Evolutionary conservation across 768 basidiomycete species (phyloP).

Genomic region (Hygrocybe punicea): DNA sequence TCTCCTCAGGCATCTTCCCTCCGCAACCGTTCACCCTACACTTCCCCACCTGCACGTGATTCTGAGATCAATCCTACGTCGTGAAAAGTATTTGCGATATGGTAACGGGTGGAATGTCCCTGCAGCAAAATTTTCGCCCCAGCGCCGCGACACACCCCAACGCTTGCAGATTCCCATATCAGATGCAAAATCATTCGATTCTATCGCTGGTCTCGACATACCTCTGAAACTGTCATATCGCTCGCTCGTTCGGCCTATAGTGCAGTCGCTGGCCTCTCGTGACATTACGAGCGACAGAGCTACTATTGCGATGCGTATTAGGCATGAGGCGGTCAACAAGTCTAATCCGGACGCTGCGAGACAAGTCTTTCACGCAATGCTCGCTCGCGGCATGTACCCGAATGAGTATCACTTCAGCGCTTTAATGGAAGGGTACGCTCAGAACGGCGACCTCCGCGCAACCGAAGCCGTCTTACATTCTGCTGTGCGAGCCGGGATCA

Average conservation of each 20-base stretch:
- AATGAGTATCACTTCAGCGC: conserved; percentile 70
- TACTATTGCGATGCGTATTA: conserved; percentile 60
- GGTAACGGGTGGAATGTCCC: conserved; percentile 47
- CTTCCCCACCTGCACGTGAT: conserved; percentile 56
- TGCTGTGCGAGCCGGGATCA: conserved; percentile 47
- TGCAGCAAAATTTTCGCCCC: conserved; percentile 40
- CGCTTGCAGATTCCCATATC: conserved; percentile 21
- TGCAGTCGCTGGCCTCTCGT: conserved; percentile 46
- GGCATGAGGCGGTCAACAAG: conserved; percentile 54
- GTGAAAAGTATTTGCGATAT: conserved; percentile 45
- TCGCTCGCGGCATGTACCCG: conserved; percentile 66
- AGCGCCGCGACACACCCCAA: conserved; percentile 16
- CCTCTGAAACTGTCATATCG: conserved; percentile 30
- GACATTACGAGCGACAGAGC: conserved; percentile 53
- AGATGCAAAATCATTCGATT: conserved; percentile 41
- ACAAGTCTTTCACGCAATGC: conserved; percentile 54
- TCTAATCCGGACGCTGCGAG: conserved; percentile 51
- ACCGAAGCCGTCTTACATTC: conserved; percentile 57
- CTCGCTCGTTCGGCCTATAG: conserved; percentile 38
- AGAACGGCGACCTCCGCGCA: conserved; percentile 53
- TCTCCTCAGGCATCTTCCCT: conserved; percentile 45
- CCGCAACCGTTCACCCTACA: conserved; percentile 44
- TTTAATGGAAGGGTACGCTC: conserved; percentile 71
- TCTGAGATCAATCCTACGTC: conserved; percentile 49
- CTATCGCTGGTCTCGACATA: conserved; percentile 45